These are phyloP conservation scores for Exophiala lecanii-corni DNA, from an alignment of 2,329 filamentous ascomycete species.

Conservation along the genomic window DNA sequence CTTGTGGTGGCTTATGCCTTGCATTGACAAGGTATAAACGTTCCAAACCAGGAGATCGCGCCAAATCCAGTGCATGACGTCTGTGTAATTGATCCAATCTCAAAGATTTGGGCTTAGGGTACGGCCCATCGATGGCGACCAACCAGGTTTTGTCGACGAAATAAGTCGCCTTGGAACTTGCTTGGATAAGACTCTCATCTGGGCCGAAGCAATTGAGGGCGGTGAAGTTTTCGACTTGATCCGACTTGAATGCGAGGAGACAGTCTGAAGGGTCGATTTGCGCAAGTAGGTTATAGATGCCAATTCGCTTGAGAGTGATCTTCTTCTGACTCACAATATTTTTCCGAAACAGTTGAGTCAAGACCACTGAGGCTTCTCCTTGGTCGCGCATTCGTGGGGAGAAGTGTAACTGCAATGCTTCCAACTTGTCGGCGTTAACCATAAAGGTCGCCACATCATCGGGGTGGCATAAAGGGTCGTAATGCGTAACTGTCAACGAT, in stretches of 20 bases:
- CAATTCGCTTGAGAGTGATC: conserved; percentile 47
- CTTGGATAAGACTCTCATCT: conserved; percentile 32
- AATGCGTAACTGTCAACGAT: conserved; percentile 52
- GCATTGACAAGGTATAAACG: conserved; percentile 49
- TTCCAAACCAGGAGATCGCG: conserved; percentile 43
- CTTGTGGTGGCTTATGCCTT: conserved; percentile 12
- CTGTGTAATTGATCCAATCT: conserved; percentile 47
- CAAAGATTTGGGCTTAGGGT: conserved; percentile 44
- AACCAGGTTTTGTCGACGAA: conserved; percentile 56
- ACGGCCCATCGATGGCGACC: conserved; percentile 13
- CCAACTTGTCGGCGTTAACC: conserved; percentile 49
- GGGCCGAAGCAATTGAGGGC: conserved; percentile 50
- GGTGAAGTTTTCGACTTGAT: conserved; percentile 45
- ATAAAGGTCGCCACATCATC: conserved; percentile 58
- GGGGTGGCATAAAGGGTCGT: conserved; percentile 60
- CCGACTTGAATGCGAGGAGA: conserved; percentile 40
- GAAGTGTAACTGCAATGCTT: conserved; percentile 56
- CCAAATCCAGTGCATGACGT: conserved; percentile 41
- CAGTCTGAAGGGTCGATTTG: conserved; percentile 45
- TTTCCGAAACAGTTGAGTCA: conserved; percentile 54
- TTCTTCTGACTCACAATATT: conserved; percentile 45
- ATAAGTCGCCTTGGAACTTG: conserved; percentile 36
- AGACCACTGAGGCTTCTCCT: conserved; percentile 53
- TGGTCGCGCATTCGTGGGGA: conserved; percentile 57
- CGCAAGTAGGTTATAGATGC: conserved; percentile 56